phyloP scores from a whole-genome alignment of 2,329 filamentous ascomycete genomes.

The Colletotrichum tabaci region DNA sequence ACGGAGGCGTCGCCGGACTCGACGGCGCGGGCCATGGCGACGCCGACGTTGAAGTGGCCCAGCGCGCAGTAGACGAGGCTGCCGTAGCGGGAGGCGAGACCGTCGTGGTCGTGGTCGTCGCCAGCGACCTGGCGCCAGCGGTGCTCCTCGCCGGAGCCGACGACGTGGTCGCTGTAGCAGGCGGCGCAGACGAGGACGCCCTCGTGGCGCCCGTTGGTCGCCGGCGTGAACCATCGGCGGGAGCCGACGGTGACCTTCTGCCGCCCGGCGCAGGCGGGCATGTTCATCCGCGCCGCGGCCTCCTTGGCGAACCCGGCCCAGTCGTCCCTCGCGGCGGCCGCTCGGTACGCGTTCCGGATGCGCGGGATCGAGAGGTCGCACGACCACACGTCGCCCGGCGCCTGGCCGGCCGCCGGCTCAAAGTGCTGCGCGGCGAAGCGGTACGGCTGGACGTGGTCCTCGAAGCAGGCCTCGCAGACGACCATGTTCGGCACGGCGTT shows the following conservation, averaged over 20 bases:
- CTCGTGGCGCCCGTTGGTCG: conserved; percentile 35
- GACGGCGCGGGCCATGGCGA: conserved; percentile 50
- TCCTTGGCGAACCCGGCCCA: conserved; percentile 54
- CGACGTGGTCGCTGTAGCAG: conserved; percentile 56
- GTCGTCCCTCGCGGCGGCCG: conserved; percentile 43
- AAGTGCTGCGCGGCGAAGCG: conserved; percentile 51
- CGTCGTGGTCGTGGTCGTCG: conserved; percentile 12
- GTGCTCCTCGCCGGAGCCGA: conserved; percentile 49
- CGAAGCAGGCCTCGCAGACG: conserved; percentile 57
- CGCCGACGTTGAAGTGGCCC: conserved; percentile 49
- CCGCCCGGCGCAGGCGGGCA: conserved; percentile 48
- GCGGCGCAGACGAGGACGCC: conserved; percentile 53
- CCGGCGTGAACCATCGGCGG: conserved; percentile 53
- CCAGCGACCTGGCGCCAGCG: conserved; percentile 44
- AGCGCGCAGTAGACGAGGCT: conserved; percentile 48
- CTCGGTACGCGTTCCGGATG: conserved; percentile 49
- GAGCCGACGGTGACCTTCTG: conserved; percentile 44
- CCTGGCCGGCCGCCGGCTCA: conserved; percentile 45
- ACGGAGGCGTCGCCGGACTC: conserved; percentile 49
- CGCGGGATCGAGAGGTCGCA: conserved; percentile 54
- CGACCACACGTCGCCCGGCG: conserved; percentile 49
- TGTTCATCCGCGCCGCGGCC: conserved; percentile 47
- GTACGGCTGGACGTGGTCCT: conserved; percentile 50
- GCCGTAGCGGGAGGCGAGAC: conserved; percentile 40
- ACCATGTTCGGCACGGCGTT: conserved; percentile 52